Conservation (phyloP, 495 filamentous ascomycete genomes). For the Staphylotrichum tortipilum region DNA sequence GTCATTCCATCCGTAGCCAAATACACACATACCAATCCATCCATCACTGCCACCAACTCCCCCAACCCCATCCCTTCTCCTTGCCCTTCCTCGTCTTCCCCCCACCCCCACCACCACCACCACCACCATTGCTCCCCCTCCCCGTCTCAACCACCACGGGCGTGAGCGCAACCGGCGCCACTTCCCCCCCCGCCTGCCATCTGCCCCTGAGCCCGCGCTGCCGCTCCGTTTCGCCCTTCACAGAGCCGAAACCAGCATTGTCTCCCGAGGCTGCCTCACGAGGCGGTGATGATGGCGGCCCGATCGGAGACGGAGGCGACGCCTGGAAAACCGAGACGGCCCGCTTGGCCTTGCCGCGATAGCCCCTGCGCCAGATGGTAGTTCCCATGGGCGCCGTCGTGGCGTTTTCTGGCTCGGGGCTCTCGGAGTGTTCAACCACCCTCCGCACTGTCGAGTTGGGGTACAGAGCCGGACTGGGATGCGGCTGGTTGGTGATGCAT, state of each 20-base stretch:
- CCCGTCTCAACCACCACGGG: not conserved
- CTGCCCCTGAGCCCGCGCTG: not conserved
- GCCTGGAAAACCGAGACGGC: not conserved
- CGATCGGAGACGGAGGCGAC: not conserved
- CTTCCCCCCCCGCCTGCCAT: not conserved
- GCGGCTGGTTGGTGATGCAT: too few relatives aligned
- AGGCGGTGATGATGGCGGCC: too few relatives aligned
- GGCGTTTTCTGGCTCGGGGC: too few relatives aligned
- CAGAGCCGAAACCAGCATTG: too few relatives aligned
- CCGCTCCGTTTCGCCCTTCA: not conserved
- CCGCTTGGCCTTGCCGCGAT: not conserved
- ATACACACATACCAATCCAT: too few relatives aligned
- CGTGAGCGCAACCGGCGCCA: not conserved
- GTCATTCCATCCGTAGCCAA: too few relatives aligned
- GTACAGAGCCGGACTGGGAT: too few relatives aligned
- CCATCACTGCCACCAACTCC: conserved; percentile 14
- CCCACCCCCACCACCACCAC: not conserved
- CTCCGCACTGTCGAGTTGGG: too few relatives aligned
- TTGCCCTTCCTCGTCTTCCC: conserved; percentile 7
- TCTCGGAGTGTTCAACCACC: too few relatives aligned
- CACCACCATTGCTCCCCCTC: not conserved
- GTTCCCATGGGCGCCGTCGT: not conserved
- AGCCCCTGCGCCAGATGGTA: not conserved
- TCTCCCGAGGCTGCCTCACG: too few relatives aligned
- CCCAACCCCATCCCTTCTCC: conserved; percentile 14